phyloP scores from a whole-genome alignment of 306 rosid genomes.

The Trifolium dubium region DNA sequence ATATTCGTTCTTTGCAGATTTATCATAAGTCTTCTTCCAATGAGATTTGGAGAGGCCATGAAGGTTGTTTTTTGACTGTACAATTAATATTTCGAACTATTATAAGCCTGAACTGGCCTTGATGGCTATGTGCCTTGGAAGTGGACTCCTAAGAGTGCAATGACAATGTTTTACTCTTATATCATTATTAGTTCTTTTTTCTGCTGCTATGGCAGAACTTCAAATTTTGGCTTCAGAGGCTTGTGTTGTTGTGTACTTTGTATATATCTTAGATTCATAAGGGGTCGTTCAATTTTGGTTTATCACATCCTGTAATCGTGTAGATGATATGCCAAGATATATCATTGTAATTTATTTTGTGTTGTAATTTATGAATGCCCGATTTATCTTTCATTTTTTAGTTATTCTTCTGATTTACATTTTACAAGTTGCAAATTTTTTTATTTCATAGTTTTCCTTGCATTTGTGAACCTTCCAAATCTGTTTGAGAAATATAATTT shows the following conservation, averaged over 20 bases:
- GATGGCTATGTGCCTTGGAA: conserved; percentile 38
- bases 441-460: neutral
- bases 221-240: conserved; percentile 43
- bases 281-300: conserved; percentile 45
- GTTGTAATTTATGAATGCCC: conserved; percentile 28
- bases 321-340: conserved; percentile 33
- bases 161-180: conserved; percentile 19
- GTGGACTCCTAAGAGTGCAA: conserved; percentile 37
- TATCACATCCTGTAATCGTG: conserved; percentile 42
- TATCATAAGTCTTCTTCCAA: conserved; percentile 49
- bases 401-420: neutral
- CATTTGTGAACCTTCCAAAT: neutral
- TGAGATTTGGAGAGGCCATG: conserved; percentile 45
- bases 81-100: conserved; percentile 41
- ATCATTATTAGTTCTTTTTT: conserved; percentile 31
- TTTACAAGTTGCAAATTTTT: neutral
- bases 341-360: conserved; percentile 42
- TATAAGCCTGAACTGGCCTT: conserved; percentile 32
- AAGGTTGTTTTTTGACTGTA: conserved; percentile 42
- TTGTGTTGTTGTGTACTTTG: conserved; percentile 29
- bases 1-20: conserved; percentile 50
- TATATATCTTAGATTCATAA: conserved; percentile 45
- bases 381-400: conserved; percentile 12
- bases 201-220: conserved; percentile 38
- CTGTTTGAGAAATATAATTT: neutral